Conservation (phyloP, 1,284 basidiomycete species). For the Sphaerobolus stellatus region DNA sequence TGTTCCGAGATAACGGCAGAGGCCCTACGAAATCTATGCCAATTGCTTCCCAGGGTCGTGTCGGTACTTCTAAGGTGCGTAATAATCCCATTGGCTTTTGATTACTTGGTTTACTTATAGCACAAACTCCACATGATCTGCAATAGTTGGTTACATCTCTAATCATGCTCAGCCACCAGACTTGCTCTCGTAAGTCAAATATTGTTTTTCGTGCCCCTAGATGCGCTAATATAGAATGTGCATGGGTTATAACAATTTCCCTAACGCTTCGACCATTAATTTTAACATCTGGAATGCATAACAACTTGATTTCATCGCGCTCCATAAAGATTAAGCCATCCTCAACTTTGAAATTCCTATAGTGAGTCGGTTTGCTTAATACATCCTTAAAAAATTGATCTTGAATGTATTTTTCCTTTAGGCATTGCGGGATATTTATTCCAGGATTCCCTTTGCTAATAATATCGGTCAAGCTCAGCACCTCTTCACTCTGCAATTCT, state of each 20-base stretch:
- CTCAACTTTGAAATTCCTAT: slow-evolving; percentile 13
- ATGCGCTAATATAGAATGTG: slow-evolving; percentile 35
- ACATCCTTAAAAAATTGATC: slow-evolving; percentile 13
- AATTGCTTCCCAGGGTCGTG: slow-evolving; percentile 37
- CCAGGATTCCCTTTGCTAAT: background rate
- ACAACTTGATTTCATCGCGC: slow-evolving; percentile 12
- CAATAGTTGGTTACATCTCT: slow-evolving; percentile 28
- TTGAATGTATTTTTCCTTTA: slow-evolving; percentile 5
- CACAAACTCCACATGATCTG: slow-evolving; percentile 30
- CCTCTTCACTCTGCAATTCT: background rate
- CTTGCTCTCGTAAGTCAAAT: slow-evolving; percentile 26
- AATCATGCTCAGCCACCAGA: slow-evolving; percentile 37
- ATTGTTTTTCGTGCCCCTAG: slow-evolving; percentile 33
- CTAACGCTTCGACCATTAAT: slow-evolving; percentile 21
- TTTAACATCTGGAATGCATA: slow-evolving; percentile 37
- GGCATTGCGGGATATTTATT: slow-evolving; percentile 6
- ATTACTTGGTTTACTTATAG: slow-evolving; percentile 27
- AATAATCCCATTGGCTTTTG: slow-evolving; percentile 35
- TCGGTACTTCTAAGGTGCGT: slow-evolving; percentile 31
- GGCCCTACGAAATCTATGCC: slow-evolving; percentile 46
- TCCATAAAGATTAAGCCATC: slow-evolving; percentile 11
- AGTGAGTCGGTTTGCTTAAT: slow-evolving; percentile 10
- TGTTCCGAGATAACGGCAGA: slow-evolving; percentile 28
- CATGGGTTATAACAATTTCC: slow-evolving; percentile 34
- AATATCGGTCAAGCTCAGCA: background rate